Conservation (phyloP, 495 filamentous ascomycete species). For the Podospora pseudoanserina region DNA sequence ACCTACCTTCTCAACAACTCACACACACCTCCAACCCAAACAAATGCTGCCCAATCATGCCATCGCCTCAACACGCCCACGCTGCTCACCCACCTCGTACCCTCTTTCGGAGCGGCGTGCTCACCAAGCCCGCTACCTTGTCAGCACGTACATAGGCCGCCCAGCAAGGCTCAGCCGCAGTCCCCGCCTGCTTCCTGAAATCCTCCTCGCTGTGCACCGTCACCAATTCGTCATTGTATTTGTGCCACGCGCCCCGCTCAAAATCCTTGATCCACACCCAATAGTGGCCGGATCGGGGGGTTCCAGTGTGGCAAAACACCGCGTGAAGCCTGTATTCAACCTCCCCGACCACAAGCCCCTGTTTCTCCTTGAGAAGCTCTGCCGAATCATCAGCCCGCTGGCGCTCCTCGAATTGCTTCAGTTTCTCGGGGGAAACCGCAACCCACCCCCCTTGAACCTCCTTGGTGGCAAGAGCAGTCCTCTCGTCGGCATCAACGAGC, state of each 20-base stretch:
- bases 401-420: conserved; percentile 13
- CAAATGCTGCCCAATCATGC: no score
- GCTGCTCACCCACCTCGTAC: neutral
- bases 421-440: neutral
- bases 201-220: neutral
- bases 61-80: neutral
- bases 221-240: conserved; percentile 88
- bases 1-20: no score
- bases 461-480: neutral
- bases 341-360: conserved; percentile 58
- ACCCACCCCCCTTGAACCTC: no score
- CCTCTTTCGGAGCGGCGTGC: neutral
- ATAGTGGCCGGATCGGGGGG: conserved; percentile 72
- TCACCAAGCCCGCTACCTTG: neutral
- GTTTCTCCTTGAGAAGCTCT: conserved; percentile 33
- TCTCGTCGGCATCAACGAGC: neutral
- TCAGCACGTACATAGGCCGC: neutral
- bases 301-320: conserved; percentile 84
- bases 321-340: conserved; percentile 82
- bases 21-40: no score
- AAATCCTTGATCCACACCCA: conserved; percentile 97
- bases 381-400: neutral
- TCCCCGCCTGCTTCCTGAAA: neutral
- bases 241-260: conserved; percentile 73
- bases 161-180: neutral